Evolutionary conservation across 371 early-diverging fungal species (phyloP), one percentile per base, ranked within the genome.

Genomic region (Cokeromyces recurvatus): DNA sequence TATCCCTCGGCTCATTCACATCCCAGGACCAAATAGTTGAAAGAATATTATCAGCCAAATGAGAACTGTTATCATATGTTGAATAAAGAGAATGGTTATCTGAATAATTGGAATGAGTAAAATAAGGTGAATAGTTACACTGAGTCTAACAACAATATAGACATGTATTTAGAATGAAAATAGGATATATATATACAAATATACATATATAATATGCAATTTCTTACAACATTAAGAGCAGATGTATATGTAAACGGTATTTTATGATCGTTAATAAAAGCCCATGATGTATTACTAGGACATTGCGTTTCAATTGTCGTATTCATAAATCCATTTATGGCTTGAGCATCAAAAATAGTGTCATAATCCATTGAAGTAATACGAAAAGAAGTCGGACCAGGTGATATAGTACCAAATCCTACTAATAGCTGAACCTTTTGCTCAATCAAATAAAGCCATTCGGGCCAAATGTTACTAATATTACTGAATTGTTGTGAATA

Each of bases 21-120:
- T 72, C 73, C 73, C 73, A 72, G 2, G 73, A 62, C 73, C 73
- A 72, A 15, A 71, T 57, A 1, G 68, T 65, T 0, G 57, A 56
- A 11, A 68, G 19, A 1, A 71, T 32, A 48, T 62, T 59, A 27
- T 64, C 62, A 3, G 57, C 45, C 12, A 62, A 31, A 29, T 54
- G 51, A 0, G 36, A 29, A 14, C 51, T 51, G 19, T 56, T 58
- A 4, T 41, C 24, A n/a, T 36, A 32, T 14, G 9, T 6, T 14
- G 57, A 46, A 32, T 38, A 39, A 4, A 43, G 17, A 8, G 55
- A 38, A 4, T 34, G n/a, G 12, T 24, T 3, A 12, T 36, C 21
- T 0, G 52, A 34, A 32, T 67, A 59, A n/a, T 66, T 66, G 8
- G 38, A 2, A 2, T 47, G 51, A 1, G 59, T 54, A 37, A 71